Evolutionary conservation across 805 yeast species (phyloP).

Genomic region (Monosporozyma yasuniensis): DNA sequence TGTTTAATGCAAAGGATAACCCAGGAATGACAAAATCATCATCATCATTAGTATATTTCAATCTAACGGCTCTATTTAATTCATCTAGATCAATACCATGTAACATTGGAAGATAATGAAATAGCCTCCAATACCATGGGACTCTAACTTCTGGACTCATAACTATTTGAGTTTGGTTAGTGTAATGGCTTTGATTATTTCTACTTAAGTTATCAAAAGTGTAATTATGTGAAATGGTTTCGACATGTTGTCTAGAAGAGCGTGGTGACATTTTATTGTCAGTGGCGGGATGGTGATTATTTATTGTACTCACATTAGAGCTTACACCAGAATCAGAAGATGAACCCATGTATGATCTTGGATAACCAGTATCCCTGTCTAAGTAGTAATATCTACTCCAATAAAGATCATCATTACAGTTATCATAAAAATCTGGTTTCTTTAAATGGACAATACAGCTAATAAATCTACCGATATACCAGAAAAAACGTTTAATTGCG

Average conservation of each 20-base stretch:
- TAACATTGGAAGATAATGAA: slow-evolving; percentile 26
- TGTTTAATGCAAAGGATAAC: slow-evolving; percentile 12
- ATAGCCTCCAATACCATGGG: slow-evolving; percentile 20
- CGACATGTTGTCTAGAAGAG: not conserved
- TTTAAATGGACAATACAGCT: slow-evolving; percentile 11
- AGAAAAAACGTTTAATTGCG: slow-evolving; percentile 16
- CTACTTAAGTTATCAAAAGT: not conserved
- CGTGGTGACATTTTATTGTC: not conserved
- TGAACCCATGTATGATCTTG: not conserved
- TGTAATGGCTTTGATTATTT: not conserved
- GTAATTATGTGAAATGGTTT: not conserved
- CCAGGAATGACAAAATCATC: slow-evolving; percentile 22
- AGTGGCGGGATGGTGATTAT: not conserved
- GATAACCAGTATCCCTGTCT: slow-evolving; percentile 2
- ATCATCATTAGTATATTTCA: slow-evolving; percentile 12
- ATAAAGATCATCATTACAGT: slow-evolving; percentile 19
- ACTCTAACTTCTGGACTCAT: slow-evolving; percentile 10
- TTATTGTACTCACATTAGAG: not conserved
- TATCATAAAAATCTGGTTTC: slow-evolving; percentile 15
- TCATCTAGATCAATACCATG: slow-evolving; percentile 29
- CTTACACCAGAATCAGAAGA: not conserved
- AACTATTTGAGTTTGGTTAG: not conserved
- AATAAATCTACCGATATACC: slow-evolving; percentile 21
- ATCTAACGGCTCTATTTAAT: slow-evolving; percentile 17
- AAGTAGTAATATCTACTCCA: slow-evolving; percentile 17